phyloP scores from a whole-genome alignment of 208 protist species.

The Trypanosoma rangeli region DNA sequence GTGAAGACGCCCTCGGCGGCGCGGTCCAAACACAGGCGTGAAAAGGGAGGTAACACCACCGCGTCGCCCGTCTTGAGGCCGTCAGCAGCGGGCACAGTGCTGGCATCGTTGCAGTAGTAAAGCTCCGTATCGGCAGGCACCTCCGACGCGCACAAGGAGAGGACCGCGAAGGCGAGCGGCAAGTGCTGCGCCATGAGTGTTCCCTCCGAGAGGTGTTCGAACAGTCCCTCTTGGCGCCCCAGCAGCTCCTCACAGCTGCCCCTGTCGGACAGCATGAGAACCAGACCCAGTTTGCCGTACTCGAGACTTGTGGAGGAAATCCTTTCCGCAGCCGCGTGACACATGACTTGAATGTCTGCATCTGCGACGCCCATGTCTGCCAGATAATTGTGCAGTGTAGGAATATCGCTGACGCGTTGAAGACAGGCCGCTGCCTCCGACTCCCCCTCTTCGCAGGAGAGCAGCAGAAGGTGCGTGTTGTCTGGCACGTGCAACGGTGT shows the following conservation, averaged over 20 bases:
- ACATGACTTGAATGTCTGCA: constrained; percentile 68
- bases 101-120: constrained; percentile 38
- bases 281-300: constrained; percentile 71
- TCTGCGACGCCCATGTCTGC: constrained; percentile 29
- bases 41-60: constrained; percentile 51
- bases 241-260: constrained; percentile 35
- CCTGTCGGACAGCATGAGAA: constrained; percentile 58
- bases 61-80: constrained; percentile 37
- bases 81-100: constrained; percentile 20
- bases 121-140: constrained; percentile 57
- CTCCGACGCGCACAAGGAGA: constrained; percentile 66
- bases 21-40: constrained; percentile 35
- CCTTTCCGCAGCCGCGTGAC: constrained; percentile 68
- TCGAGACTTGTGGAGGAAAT: constrained; percentile 59
- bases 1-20: constrained; percentile 27
- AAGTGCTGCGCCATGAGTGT: constrained; percentile 43
- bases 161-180: constrained; percentile 55
- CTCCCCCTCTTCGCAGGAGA: constrained; percentile 31
- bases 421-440: constrained; percentile 21
- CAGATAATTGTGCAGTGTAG: constrained; percentile 54
- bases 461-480: constrained; percentile 26
- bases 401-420: constrained; percentile 26
- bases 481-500: constrained; percentile 3
- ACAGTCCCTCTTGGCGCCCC: constrained; percentile 30
- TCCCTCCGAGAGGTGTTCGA: constrained; percentile 38